phyloP scores from a whole-genome alignment of 2,329 filamentous ascomycete species.

The Fusarium buharicum region DNA sequence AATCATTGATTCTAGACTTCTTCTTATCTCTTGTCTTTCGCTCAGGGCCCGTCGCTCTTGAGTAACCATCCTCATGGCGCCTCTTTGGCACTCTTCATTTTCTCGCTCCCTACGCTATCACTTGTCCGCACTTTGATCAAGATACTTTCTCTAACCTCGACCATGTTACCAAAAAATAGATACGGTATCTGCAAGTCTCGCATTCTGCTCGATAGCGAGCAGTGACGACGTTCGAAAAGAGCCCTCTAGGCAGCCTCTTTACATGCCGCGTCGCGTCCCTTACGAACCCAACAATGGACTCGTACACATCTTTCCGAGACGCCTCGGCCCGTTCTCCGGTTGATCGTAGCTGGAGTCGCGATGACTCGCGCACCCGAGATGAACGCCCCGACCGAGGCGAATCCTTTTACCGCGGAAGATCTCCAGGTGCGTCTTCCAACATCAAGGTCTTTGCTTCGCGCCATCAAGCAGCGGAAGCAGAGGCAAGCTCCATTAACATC shows the following conservation, averaged over 20 bases:
- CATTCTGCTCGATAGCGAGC: constrained; percentile 38
- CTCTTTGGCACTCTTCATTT: constrained; percentile 45
- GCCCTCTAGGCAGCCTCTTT: constrained; percentile 10
- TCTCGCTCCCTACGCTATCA: constrained; percentile 40
- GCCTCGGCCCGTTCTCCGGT: constrained; percentile 62
- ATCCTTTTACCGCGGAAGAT: constrained; percentile 72
- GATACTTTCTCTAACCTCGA: constrained; percentile 67
- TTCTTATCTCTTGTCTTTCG: constrained; percentile 24
- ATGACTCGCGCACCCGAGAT: constrained; percentile 63
- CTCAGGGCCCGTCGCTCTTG: constrained; percentile 25
- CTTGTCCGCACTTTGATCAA: constrained; percentile 48
- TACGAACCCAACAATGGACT: constrained; percentile 59
- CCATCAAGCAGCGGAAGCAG: background rate
- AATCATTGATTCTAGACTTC: constrained; percentile 17
- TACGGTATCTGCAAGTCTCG: constrained; percentile 45
- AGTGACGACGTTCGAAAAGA: constrained; percentile 12
- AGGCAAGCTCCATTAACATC: background rate
- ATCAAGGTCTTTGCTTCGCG: background rate
- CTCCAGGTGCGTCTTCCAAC: constrained; percentile 69
- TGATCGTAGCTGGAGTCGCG: constrained; percentile 65
- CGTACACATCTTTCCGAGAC: constrained; percentile 65
- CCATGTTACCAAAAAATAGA: constrained; percentile 63
- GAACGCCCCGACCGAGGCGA: constrained; percentile 61
- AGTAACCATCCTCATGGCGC: constrained; percentile 39
- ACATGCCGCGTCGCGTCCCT: constrained; percentile 33